Evolutionary conservation across 768 basidiomycete genomes (phyloP).

Genomic region (Leccinum subgranulosum): DNA sequence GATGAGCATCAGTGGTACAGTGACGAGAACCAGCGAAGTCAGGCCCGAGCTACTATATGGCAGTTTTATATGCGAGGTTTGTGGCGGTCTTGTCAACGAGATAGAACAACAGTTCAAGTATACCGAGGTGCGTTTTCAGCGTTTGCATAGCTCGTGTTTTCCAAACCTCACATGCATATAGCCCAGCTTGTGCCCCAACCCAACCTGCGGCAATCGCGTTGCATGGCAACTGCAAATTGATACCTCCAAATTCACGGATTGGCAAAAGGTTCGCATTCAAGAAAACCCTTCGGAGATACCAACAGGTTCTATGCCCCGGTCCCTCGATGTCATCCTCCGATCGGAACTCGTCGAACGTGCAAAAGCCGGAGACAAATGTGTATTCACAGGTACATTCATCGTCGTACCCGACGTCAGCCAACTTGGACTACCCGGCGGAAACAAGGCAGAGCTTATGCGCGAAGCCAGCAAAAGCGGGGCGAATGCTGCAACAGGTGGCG

Average conservation of each 20-base stretch:
- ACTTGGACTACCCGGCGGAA: conserved; percentile 91
- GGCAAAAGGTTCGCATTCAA: conserved; percentile 99
- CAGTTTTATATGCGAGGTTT: conserved; percentile 90
- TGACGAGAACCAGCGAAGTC: conserved; percentile 96
- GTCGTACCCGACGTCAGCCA: conserved; percentile 98
- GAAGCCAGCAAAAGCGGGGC: conserved; percentile 71
- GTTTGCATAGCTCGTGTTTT: conserved; percentile 1
- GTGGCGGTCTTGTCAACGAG: conserved; percentile 81
- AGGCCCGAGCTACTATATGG: conserved; percentile 92
- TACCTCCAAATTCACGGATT: conserved; percentile 94
- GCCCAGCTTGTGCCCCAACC: conserved; percentile 94
- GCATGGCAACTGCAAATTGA: conserved; percentile 96
- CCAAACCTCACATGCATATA: conserved; percentile 28
- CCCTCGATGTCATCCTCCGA: conserved; percentile 92
- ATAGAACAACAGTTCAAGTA: conserved; percentile 99
- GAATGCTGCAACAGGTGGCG: conserved; percentile 56
- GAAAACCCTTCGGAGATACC: conserved; percentile 99
- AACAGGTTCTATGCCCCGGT: conserved; percentile 97
- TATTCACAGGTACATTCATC: conserved; percentile 97
- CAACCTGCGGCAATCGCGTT: conserved; percentile 84
- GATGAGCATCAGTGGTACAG: conserved; percentile 94
- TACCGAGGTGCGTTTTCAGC: conserved; percentile 66
- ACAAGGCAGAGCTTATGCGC: conserved; percentile 84
- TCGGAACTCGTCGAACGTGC: conserved; percentile 97
- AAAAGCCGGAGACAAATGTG: conserved; percentile 98